These are phyloP conservation scores for Vigna angularis DNA, from an alignment of 306 rosid species.

Conservation along the genomic window DNA sequence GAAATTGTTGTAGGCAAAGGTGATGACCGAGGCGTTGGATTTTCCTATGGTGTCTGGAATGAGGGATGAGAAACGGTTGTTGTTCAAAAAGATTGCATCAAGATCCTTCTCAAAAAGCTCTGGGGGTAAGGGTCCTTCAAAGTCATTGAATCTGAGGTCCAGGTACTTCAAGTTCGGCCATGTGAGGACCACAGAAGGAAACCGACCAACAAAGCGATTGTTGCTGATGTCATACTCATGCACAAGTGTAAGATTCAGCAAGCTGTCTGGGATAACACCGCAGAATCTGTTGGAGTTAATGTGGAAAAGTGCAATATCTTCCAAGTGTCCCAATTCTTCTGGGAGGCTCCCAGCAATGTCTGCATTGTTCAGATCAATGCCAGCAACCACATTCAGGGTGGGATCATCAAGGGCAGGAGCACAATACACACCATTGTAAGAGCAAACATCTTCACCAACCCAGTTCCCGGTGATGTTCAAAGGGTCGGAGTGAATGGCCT, in stretches of 20 bases:
- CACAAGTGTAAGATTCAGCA: slow-evolving; percentile 42
- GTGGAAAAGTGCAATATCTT: slow-evolving; percentile 57
- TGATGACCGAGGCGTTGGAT: slow-evolving; percentile 62
- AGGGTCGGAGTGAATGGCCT: slow-evolving; percentile 57
- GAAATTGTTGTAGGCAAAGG: slow-evolving; percentile 68
- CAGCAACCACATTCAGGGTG: slow-evolving; percentile 51
- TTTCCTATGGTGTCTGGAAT: slow-evolving; percentile 71
- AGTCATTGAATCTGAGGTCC: slow-evolving; percentile 58
- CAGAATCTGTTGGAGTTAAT: slow-evolving; percentile 65
- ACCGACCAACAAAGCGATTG: slow-evolving; percentile 60
- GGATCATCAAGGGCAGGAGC: slow-evolving; percentile 59
- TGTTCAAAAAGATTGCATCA: slow-evolving; percentile 74
- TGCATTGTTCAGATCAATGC: slow-evolving; percentile 58
- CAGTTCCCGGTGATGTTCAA: slow-evolving; percentile 44
- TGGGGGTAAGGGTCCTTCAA: slow-evolving; percentile 54
- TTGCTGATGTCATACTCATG: slow-evolving; percentile 63
- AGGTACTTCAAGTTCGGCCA: slow-evolving; percentile 52
- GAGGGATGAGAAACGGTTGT: slow-evolving; percentile 65
- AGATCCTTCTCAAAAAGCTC: slow-evolving; percentile 52
- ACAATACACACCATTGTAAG: slow-evolving; percentile 62
- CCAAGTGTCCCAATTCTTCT: slow-evolving; percentile 47
- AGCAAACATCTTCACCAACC: slow-evolving; percentile 60
- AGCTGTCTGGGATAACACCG: slow-evolving; percentile 52
- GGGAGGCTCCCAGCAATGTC: slow-evolving; percentile 60
- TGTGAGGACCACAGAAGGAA: slow-evolving; percentile 48